Conservation (phyloP, 2,329 filamentous ascomycete genomes). For the Grosmannia huntii region DNA sequence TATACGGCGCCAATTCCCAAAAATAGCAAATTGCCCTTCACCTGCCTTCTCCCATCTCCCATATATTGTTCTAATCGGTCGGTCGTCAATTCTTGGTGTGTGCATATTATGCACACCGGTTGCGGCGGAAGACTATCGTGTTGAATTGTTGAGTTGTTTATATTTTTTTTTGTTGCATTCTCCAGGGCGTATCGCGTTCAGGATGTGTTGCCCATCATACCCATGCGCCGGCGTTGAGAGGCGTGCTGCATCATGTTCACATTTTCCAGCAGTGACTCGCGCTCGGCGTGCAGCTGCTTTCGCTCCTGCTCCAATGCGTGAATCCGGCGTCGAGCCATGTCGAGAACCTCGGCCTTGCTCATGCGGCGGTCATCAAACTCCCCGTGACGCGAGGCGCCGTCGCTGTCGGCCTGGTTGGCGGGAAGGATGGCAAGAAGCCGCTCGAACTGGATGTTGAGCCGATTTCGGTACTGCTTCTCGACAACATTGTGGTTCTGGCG, state of each 20-base stretch:
- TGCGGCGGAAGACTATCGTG: background rate
- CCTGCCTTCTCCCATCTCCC: background rate
- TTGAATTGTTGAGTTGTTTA: background rate
- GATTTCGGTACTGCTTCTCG: constrained; percentile 35
- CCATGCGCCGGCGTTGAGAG: constrained; percentile 5
- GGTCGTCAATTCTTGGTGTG: background rate
- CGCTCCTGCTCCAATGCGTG: constrained; percentile 25
- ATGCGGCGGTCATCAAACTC: constrained; percentile 20
- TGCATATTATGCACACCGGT: background rate
- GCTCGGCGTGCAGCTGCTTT: constrained; percentile 14
- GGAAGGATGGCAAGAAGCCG: constrained; percentile 28
- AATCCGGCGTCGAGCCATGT: constrained; percentile 30
- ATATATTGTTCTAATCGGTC: background rate
- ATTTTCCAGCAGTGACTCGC: constrained; percentile 7
- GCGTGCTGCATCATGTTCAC: constrained; percentile 6
- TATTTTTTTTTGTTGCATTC: background rate
- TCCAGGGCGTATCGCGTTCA: background rate
- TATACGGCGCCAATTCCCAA: background rate
- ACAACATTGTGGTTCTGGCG: constrained; percentile 29
- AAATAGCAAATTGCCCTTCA: background rate
- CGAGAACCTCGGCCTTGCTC: constrained; percentile 33
- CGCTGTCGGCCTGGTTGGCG: constrained; percentile 6
- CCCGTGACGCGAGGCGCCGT: background rate
- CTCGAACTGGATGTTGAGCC: constrained; percentile 33
- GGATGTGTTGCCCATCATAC: background rate